Evolutionary conservation across 2,329 filamentous ascomycete genomes (phyloP).

Genomic region (Apiospora arundinis): DNA sequence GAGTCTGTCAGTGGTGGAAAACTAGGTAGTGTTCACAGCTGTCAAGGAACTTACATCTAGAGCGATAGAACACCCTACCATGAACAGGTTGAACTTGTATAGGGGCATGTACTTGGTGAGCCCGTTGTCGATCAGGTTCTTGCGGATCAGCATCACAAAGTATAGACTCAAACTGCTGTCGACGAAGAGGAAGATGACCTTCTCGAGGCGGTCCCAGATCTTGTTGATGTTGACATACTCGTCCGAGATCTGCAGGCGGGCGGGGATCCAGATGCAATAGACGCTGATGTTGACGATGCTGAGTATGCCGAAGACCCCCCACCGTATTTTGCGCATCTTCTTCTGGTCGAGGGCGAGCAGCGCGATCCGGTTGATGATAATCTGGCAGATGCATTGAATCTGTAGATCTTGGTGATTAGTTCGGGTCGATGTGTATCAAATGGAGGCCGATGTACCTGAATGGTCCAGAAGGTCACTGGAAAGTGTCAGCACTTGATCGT

Average conservation of each 20-base stretch:
- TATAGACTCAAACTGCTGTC: conserved; percentile 53
- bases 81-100: conserved; percentile 51
- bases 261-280: conserved; percentile 57
- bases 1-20: not conserved
- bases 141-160: conserved; percentile 52
- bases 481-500: not conserved
- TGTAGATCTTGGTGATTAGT: conserved; percentile 42
- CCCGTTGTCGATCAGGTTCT: conserved; percentile 51
- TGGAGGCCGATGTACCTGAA: not conserved
- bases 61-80: conserved; percentile 51
- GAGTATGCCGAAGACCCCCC: conserved; percentile 47
- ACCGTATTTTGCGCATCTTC: conserved; percentile 46
- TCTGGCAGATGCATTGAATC: conserved; percentile 56
- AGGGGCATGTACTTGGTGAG: conserved; percentile 53
- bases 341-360: conserved; percentile 49
- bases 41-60: conserved; percentile 44
- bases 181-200: conserved; percentile 52
- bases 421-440: not conserved
- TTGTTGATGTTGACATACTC: conserved; percentile 49
- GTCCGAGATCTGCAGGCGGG: conserved; percentile 48
- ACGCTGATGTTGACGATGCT: conserved; percentile 55
- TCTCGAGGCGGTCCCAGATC: conserved; percentile 57
- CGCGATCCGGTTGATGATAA: conserved; percentile 56
- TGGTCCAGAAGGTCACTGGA: not conserved
- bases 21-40: too few relatives aligned